Conservation (phyloP, 2,329 filamentous ascomycete species). For the Zalaria obscura region DNA sequence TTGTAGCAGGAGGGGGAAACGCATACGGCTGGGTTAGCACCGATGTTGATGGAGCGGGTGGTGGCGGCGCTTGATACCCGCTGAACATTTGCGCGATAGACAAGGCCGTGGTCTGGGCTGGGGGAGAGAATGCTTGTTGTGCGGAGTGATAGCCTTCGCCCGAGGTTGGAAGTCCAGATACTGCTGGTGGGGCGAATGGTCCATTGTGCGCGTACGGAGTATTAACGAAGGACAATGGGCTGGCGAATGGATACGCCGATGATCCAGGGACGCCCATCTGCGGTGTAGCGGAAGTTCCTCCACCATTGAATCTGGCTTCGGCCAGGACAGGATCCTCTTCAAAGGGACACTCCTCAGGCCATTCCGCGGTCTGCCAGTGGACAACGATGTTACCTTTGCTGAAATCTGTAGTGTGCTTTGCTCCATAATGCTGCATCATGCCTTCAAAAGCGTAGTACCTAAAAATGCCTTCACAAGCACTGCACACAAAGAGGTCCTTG, state of each 20-base stretch:
- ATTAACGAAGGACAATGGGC: not conserved
- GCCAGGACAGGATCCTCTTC: slow-evolving; percentile 36
- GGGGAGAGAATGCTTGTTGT: too few species aligned
- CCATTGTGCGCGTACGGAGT: not conserved
- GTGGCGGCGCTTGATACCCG: too few species aligned
- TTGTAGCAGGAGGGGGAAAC: not conserved
- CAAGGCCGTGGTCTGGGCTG: too few species aligned
- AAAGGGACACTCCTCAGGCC: slow-evolving; percentile 65
- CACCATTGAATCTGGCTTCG: not conserved
- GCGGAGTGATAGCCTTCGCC: not conserved
- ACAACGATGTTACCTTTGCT: slow-evolving; percentile 61
- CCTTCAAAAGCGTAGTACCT: slow-evolving; percentile 67
- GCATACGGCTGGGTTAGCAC: too few species aligned
- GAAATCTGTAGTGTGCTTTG: slow-evolving; percentile 61
- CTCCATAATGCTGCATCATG: slow-evolving; percentile 69
- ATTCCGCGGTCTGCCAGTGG: slow-evolving; percentile 62
- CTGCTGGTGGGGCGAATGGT: not conserved
- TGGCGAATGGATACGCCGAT: not conserved
- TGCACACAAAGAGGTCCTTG: slow-evolving; percentile 65
- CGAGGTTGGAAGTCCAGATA: not conserved
- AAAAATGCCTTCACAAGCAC: slow-evolving; percentile 38
- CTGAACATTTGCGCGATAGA: too few species aligned
- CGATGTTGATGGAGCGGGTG: too few species aligned
- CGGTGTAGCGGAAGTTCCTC: too few species aligned
- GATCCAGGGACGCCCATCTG: not conserved